A percentile compares a stretch with the other conserved stretches of the same genome.
Evolutionary conservation across 768 basidiomycete species (phyloP).

Genomic region (Xerocomellus intermedius): DNA sequence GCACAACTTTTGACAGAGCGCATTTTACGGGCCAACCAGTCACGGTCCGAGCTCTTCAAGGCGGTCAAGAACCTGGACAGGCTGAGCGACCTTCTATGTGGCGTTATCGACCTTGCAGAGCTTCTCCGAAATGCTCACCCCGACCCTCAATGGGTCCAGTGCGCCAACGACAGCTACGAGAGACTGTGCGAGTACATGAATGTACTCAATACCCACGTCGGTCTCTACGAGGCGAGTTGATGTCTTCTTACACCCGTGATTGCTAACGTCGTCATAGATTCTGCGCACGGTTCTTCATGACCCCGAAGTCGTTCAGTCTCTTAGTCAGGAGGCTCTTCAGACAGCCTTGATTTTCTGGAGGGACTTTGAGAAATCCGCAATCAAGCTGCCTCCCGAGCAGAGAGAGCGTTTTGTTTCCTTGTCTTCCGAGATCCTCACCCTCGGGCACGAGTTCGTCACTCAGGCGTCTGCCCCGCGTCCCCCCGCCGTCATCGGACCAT

Average conservation of each 20-base stretch:
- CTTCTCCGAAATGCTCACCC: conserved; percentile 93
- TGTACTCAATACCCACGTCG: conserved; percentile 89
- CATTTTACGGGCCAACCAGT: conserved; percentile 71
- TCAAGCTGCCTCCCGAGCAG: conserved; percentile 76
- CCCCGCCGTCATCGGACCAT: conserved; percentile 64
- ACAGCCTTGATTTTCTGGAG: conserved; percentile 93
- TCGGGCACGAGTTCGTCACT: conserved; percentile 83
- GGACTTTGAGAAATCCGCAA: conserved; percentile 97
- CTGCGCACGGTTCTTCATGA: conserved; percentile 70
- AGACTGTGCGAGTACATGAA: conserved; percentile 97
- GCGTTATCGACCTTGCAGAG: conserved; percentile 95
- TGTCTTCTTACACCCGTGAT: conserved; percentile 10
- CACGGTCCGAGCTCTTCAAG: conserved; percentile 70
- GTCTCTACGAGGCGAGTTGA: conserved; percentile 77
- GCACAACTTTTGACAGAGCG: conserved; percentile 83
- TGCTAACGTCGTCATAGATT: conserved; percentile 46
- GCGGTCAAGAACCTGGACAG: conserved; percentile 96
- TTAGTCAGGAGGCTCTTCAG: conserved; percentile 73
- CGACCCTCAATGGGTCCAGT: conserved; percentile 76
- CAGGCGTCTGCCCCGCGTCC: conserved; percentile 62
- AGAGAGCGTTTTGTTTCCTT: conserved; percentile 83
- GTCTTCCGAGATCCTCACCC: conserved; percentile 83
- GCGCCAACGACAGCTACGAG: conserved; percentile 87
- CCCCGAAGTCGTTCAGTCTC: conserved; percentile 58
- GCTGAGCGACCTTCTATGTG: conserved; percentile 92